Conservation (phyloP, 805 yeast genomes). For the Yamadazyma kitorensis region DNA sequence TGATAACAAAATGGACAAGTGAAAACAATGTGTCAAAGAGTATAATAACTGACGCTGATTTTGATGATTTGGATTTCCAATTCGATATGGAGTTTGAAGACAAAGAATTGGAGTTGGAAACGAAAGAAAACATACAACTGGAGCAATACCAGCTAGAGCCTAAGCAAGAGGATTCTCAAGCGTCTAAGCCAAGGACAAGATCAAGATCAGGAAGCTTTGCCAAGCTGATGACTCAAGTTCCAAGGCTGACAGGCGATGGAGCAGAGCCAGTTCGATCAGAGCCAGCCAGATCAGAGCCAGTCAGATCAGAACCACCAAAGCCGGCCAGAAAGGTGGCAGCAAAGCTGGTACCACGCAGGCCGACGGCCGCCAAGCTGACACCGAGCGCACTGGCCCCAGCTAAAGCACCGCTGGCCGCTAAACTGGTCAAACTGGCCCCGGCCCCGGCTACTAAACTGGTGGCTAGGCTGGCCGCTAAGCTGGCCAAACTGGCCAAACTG, state of each 20-base stretch:
- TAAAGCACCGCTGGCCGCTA: neutral
- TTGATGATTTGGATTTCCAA: constrained; percentile 27
- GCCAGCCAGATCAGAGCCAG: neutral
- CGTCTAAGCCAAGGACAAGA: too few relatives aligned
- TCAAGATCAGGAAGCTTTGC: neutral
- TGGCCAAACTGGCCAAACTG: neutral
- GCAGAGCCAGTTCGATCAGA: neutral
- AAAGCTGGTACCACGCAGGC: too few relatives aligned
- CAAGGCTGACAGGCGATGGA: too few relatives aligned
- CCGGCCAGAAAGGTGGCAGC: too few relatives aligned
- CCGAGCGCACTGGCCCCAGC: constrained; percentile 1
- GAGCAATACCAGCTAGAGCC: constrained; percentile 2
- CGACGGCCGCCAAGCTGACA: too few relatives aligned
- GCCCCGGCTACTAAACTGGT: neutral
- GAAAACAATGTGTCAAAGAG: constrained; percentile 5
- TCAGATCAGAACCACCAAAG: too few relatives aligned
- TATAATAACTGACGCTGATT: constrained; percentile 35
- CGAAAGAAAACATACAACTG: constrained; percentile 3
- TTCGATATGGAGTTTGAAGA: constrained; percentile 14
- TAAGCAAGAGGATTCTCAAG: constrained; percentile 8
- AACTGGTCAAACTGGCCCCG: neutral
- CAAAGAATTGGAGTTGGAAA: constrained; percentile 8
- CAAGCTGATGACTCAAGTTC: too few relatives aligned
- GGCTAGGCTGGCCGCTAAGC: neutral
- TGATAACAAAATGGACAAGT: constrained; percentile 8